Conservation (phyloP, 176 grass and related monocot species). For the Aechmea fasciata region DNA sequence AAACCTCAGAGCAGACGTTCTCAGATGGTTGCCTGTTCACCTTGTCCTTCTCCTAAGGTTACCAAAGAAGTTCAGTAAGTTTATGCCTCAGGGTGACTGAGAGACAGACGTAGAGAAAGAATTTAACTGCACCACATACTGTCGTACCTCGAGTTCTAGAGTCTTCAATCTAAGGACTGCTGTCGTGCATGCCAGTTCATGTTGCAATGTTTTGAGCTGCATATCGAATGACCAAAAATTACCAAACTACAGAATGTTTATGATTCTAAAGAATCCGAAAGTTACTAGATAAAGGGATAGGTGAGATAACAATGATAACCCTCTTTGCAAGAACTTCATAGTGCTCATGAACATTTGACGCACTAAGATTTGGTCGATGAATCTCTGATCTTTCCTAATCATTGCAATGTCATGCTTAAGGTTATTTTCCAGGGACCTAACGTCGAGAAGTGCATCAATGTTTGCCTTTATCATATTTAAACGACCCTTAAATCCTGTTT, state of each 20-base stretch:
- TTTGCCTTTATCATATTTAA: background rate
- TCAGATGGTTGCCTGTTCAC: slow-evolving; percentile 9
- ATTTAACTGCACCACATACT: background rate
- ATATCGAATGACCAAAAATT: slow-evolving; percentile 1
- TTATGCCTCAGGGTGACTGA: background rate
- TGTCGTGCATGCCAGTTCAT: slow-evolving; percentile 40
- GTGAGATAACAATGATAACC: too few relatives aligned
- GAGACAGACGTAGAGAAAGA: background rate
- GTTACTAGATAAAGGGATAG: background rate
- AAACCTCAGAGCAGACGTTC: slow-evolving; percentile 12
- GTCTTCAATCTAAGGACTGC: slow-evolving; percentile 36
- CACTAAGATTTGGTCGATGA: too few relatives aligned
- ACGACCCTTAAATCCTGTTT: too few relatives aligned
- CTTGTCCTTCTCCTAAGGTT: slow-evolving; percentile 23
- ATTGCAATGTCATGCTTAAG: too few relatives aligned
- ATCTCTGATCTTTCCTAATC: too few relatives aligned
- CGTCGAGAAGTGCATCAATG: background rate
- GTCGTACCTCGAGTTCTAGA: slow-evolving; percentile 34
- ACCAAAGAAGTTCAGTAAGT: background rate
- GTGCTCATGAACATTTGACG: too few relatives aligned
- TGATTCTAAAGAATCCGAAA: background rate
- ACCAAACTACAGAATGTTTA: too few relatives aligned
- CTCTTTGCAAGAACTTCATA: too few relatives aligned
- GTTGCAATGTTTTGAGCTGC: slow-evolving; percentile 42
- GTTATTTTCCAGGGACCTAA: too few relatives aligned